A percentile compares a stretch with the other conserved stretches of the same genome.
Evolutionary conservation across 768 basidiomycete genomes (phyloP).

Genomic region (Roridomyces roridus): DNA sequence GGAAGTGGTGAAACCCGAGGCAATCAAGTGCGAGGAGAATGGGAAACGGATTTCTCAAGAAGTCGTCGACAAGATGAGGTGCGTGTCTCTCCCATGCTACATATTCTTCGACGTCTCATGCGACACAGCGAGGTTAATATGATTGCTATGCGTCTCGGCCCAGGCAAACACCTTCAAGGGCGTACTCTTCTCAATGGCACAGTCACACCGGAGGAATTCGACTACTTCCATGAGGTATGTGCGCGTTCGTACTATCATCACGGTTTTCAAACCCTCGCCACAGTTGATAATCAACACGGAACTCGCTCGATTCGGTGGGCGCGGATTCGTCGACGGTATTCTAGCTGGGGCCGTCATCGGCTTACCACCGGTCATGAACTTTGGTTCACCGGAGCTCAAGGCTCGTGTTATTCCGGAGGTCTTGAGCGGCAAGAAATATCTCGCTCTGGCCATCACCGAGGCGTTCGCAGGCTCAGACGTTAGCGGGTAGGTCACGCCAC

Average conservation of each 20-base stretch:
- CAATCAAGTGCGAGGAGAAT: constrained; percentile 70
- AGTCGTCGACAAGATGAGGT: constrained; percentile 87
- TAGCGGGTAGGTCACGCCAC: constrained; percentile 45
- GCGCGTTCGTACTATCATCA: background rate
- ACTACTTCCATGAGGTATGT: constrained; percentile 92
- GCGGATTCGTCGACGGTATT: constrained; percentile 89
- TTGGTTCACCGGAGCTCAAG: constrained; percentile 76
- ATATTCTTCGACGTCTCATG: background rate
- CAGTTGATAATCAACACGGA: constrained; percentile 85
- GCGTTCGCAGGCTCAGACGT: constrained; percentile 93
- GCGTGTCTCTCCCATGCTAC: too few species aligned
- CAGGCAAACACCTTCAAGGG: constrained; percentile 87
- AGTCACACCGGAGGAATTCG: constrained; percentile 83
- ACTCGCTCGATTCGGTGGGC: constrained; percentile 80
- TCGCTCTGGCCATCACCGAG: constrained; percentile 91
- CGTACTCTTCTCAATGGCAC: constrained; percentile 76
- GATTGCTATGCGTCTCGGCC: constrained; percentile 90
- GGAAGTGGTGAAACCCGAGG: constrained; percentile 17
- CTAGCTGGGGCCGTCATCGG: constrained; percentile 85
- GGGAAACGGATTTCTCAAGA: constrained; percentile 87
- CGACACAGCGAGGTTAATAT: constrained; percentile 69
- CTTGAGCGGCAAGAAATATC: constrained; percentile 79
- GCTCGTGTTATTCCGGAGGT: constrained; percentile 76
- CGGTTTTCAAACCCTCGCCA: background rate
- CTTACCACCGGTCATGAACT: constrained; percentile 91